A percentile compares a stretch with the other conserved stretches of the same genome.
Evolutionary conservation across 805 yeast species (phyloP).

Genomic region (Blastobotrys parvus): DNA sequence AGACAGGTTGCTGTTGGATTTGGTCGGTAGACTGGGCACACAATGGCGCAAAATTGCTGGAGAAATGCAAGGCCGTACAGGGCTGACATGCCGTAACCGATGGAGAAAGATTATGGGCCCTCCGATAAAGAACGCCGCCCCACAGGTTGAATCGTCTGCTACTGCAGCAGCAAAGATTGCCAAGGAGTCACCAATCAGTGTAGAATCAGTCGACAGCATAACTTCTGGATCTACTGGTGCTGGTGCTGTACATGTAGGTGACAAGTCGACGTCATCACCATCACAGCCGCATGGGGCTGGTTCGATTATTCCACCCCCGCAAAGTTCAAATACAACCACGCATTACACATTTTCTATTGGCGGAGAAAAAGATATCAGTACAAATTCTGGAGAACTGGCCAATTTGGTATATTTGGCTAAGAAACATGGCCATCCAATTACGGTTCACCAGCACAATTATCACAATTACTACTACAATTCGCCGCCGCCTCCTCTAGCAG

Average conservation of each 20-base stretch:
- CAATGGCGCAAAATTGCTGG: constrained; percentile 78
- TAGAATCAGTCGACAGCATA: background rate
- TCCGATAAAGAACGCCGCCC: constrained; percentile 21
- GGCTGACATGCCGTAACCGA: constrained; percentile 82
- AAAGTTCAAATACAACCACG: constrained; percentile 2
- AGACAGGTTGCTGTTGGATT: constrained; percentile 58
- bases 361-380: constrained; percentile 2
- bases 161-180: background rate
- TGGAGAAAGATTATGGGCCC: constrained; percentile 73
- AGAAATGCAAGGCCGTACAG: constrained; percentile 71
- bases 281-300: background rate
- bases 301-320: constrained; percentile 1
- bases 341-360: constrained; percentile 3
- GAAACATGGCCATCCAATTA: constrained; percentile 31
- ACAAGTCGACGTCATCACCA: background rate
- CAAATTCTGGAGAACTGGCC: constrained; percentile 22
- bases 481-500: background rate
- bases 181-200: background rate
- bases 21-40: constrained; percentile 68
- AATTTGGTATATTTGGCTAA: constrained; percentile 20
- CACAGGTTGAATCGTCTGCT: background rate
- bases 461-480: constrained; percentile 38
- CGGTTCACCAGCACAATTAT: constrained; percentile 82
- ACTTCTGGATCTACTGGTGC: background rate
- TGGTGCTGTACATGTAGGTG: background rate